A percentile compares a stretch with the other conserved stretches of the same genome.
phyloP scores from a whole-genome alignment of 352 stramenopile species.

The Thalassiosira oceanica region DNA sequence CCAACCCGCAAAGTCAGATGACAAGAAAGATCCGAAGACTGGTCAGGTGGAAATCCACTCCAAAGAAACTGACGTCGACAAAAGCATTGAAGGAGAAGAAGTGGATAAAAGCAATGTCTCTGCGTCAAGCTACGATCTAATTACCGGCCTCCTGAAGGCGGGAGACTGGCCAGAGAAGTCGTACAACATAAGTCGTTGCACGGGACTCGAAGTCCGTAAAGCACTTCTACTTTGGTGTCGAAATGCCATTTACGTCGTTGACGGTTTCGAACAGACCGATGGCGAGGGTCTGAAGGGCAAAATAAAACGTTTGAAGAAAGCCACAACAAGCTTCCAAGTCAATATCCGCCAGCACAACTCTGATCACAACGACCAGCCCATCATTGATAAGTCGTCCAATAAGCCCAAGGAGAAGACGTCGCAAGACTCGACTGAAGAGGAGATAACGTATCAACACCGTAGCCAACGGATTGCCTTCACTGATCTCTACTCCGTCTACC shows the following conservation, averaged over 20 bases:
- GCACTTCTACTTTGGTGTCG: constrained; percentile 79
- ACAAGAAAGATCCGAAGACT: constrained; percentile 18
- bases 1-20: constrained; percentile 14
- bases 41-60: constrained; percentile 9
- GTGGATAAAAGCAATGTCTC: constrained; percentile 40
- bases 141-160: constrained; percentile 77
- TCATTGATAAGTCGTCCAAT: constrained; percentile 11
- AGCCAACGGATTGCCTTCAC: constrained; percentile 79
- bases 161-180: constrained; percentile 80
- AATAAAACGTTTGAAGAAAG: constrained; percentile 78
- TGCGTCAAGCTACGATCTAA: constrained; percentile 80
- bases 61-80: constrained; percentile 19
- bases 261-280: constrained; percentile 81
- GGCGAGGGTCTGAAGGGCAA: constrained; percentile 78
- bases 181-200: constrained; percentile 81
- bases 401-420: constrained; percentile 53
- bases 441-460: constrained; percentile 76
- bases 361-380: constrained; percentile 24
- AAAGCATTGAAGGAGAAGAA: constrained; percentile 46
- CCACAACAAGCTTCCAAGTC: constrained; percentile 74
- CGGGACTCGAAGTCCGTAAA: constrained; percentile 80
- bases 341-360: constrained; percentile 73
- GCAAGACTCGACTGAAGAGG: constrained; percentile 51
- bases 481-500: constrained; percentile 81
- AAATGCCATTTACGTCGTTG: constrained; percentile 81